Percentiles rank a stretch among this genome's conserved stretches.
Conservation (phyloP, 2,329 filamentous ascomycete species). For the Pseudocercospora musae region DNA sequence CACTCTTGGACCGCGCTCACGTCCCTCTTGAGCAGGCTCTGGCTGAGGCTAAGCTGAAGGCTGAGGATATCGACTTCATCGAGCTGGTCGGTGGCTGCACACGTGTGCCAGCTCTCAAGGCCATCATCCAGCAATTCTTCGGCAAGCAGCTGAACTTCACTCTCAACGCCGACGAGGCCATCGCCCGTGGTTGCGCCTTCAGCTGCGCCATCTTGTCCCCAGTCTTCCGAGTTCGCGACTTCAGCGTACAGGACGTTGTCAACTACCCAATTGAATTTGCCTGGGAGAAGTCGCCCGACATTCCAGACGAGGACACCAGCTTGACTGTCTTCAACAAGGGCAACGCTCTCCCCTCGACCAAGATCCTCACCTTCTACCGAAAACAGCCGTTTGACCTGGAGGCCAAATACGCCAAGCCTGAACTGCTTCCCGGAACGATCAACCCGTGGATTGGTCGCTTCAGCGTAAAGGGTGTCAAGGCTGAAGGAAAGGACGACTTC, state of each 20-base stretch:
- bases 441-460: conserved; percentile 96
- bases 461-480: conserved; percentile 96
- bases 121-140: conserved; percentile 85
- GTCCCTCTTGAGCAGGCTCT: conserved; percentile 84
- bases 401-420: conserved; percentile 86
- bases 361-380: conserved; percentile 98
- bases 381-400: conserved; percentile 97
- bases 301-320: conserved; percentile 96
- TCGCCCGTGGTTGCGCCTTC: conserved; percentile 93
- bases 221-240: conserved; percentile 97
- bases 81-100: conserved; percentile 94
- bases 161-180: conserved; percentile 95
- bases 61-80: conserved; percentile 87
- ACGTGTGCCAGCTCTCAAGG: conserved; percentile 90
- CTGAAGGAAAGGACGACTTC: conserved; percentile 89
- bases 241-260: conserved; percentile 94
- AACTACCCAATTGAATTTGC: conserved; percentile 98
- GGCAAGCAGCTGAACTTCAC: conserved; percentile 91
- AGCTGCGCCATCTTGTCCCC: conserved; percentile 96
- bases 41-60: conserved; percentile 84
- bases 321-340: conserved; percentile 96
- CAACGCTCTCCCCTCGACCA: conserved; percentile 95
- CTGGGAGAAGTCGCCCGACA: conserved; percentile 98
- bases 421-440: conserved; percentile 80
- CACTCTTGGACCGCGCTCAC: conserved; percentile 70